Conservation (phyloP, 2,329 filamentous ascomycete species). For the Emmonsia crescens region DNA sequence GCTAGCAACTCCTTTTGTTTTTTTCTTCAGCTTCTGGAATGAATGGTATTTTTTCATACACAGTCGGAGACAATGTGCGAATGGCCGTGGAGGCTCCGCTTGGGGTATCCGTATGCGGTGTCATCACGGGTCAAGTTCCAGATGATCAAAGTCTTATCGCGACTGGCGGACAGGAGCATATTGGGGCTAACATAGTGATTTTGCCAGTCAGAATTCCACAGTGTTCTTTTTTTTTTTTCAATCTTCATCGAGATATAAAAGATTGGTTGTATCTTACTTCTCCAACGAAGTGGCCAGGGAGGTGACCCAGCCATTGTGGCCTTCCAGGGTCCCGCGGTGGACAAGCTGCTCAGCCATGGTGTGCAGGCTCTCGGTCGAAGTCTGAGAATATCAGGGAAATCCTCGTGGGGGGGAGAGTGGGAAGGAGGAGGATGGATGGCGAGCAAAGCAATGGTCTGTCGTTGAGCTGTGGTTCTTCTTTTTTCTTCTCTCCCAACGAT, state of each 20-base stretch:
- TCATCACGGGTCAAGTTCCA: constrained; percentile 99
- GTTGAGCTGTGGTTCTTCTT: constrained; percentile 13
- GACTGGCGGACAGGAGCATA: constrained; percentile 95
- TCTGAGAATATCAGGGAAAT: constrained; percentile 29
- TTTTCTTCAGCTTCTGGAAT: constrained; percentile 13
- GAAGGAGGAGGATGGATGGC: constrained; percentile 28
- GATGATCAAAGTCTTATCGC: constrained; percentile 99
- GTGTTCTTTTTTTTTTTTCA: constrained; percentile 5
- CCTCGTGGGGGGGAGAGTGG: constrained; percentile 17
- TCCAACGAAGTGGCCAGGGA: constrained; percentile 96
- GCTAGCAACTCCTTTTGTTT: constrained; percentile 16
- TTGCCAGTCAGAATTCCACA: background rate
- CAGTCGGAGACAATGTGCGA: constrained; percentile 99
- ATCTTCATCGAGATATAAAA: background rate
- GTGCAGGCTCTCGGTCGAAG: constrained; percentile 24
- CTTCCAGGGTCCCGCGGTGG: constrained; percentile 94
- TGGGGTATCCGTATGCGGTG: constrained; percentile 95
- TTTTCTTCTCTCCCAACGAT: constrained; percentile 30
- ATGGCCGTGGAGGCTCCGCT: constrained; percentile 97
- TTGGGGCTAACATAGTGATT: constrained; percentile 58
- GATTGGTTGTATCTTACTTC: constrained; percentile 57
- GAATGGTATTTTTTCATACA: constrained; percentile 52
- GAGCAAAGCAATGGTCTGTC: constrained; percentile 22
- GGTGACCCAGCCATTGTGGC: constrained; percentile 99
- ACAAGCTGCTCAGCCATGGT: constrained; percentile 87